These are phyloP conservation scores for Sporormia fimetaria DNA, from an alignment of 495 filamentous ascomycete species.

Conservation along the genomic window DNA sequence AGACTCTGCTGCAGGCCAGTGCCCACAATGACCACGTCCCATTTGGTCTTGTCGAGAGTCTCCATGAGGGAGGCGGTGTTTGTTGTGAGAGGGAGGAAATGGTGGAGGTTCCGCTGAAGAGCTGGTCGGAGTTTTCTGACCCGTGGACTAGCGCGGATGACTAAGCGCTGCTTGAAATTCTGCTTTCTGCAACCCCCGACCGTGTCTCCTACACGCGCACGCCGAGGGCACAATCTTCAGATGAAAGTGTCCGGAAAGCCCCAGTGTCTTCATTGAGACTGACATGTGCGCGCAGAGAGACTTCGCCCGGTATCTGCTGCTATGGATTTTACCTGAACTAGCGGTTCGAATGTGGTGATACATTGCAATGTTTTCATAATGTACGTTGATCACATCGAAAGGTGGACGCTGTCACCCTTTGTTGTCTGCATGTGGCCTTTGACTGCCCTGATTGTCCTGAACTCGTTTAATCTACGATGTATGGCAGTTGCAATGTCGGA, in stretches of 20 bases:
- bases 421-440: no score
- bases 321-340: conserved; percentile 69
- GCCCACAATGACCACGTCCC: conserved; percentile 87
- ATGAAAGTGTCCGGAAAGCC: conserved; percentile 34
- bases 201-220: conserved; percentile 17
- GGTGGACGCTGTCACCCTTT: no score
- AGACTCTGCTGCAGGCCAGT: conserved; percentile 86
- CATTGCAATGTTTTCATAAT: conserved; percentile 27
- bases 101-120: conserved; percentile 7
- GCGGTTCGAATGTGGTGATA: conserved; percentile 55
- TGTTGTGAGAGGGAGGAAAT: conserved; percentile 23
- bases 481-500: no score
- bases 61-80: no score
- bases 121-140: conserved; percentile 1
- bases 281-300: conserved; percentile 57
- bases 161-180: conserved; percentile 11
- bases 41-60: conserved; percentile 62
- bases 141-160: conserved; percentile 12
- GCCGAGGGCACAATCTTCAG: conserved; percentile 26
- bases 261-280: conserved; percentile 60
- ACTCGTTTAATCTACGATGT: no score
- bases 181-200: neutral
- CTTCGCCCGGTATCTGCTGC: conserved; percentile 92
- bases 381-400: no score
- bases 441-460: no score